Evolutionary conservation across 257 asterid species (phyloP).

Genomic region (Solanum chmielewskii): DNA sequence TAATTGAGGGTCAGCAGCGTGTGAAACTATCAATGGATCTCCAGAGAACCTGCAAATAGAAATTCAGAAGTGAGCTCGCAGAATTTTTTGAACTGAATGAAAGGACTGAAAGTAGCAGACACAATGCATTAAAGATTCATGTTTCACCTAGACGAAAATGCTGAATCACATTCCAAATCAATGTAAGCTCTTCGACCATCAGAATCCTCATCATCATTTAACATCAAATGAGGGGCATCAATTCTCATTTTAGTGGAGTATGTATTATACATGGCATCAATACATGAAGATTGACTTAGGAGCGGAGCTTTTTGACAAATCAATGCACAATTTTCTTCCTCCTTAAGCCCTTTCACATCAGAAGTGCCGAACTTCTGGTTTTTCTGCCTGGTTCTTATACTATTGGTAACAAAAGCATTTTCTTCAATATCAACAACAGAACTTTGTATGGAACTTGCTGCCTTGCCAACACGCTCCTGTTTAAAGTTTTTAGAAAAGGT

Average conservation of each 20-base stretch:
- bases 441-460: slow-evolving; percentile 20
- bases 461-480: slow-evolving; percentile 48
- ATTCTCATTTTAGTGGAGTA: slow-evolving; percentile 6
- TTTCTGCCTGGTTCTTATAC: slow-evolving; percentile 14
- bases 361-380: slow-evolving; percentile 18
- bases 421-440: slow-evolving; percentile 23
- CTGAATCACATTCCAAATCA: slow-evolving; percentile 57
- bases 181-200: slow-evolving; percentile 20
- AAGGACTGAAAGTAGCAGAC: neutral
- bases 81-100: neutral
- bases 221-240: slow-evolving; percentile 10
- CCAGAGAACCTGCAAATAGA: slow-evolving; percentile 40
- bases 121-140: neutral
- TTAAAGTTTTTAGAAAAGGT: neutral
- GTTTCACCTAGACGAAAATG: slow-evolving; percentile 39
- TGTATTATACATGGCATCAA: slow-evolving; percentile 14
- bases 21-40: slow-evolving; percentile 14
- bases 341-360: slow-evolving; percentile 8
- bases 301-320: slow-evolving; percentile 16
- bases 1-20: slow-evolving; percentile 37
- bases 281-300: slow-evolving; percentile 16
- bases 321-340: slow-evolving; percentile 17
- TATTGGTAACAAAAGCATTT: slow-evolving; percentile 17
- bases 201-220: slow-evolving; percentile 20
- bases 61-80: slow-evolving; percentile 1